Percentiles rank a stretch among this genome's conserved stretches.
Evolutionary conservation across 257 asterid genomes (phyloP).

Genomic region (Solanum medicagineum): DNA sequence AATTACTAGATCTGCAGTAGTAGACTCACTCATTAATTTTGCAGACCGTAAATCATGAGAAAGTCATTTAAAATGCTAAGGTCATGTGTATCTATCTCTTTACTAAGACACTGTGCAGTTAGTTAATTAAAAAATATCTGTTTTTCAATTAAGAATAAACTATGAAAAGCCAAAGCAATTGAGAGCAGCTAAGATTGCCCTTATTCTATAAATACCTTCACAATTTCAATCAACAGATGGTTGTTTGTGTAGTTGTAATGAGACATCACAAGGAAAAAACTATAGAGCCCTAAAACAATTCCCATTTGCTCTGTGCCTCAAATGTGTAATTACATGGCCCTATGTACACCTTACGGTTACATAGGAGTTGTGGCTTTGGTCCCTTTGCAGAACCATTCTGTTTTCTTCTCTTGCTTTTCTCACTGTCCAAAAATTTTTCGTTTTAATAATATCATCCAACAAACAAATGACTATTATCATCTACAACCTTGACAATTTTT

Average conservation of each 20-base stretch:
- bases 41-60: neutral
- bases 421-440: slow-evolving; percentile 21
- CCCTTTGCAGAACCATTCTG: slow-evolving; percentile 2
- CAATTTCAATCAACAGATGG: slow-evolving; percentile 24
- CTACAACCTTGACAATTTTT: slow-evolving; percentile 20
- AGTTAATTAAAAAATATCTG: neutral
- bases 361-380: slow-evolving; percentile 20
- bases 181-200: slow-evolving; percentile 2
- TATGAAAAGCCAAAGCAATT: neutral
- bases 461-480: slow-evolving; percentile 26
- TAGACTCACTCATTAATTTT: neutral
- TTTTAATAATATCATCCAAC: slow-evolving; percentile 18
- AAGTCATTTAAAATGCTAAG: neutral
- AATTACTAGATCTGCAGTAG: neutral
- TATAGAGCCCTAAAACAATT: slow-evolving; percentile 20
- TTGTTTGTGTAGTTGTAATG: slow-evolving; percentile 4
- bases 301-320: slow-evolving; percentile 12
- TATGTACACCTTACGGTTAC: slow-evolving; percentile 65
- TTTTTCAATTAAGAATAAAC: neutral
- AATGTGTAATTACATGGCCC: slow-evolving; percentile 48
- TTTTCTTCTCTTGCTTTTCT: slow-evolving; percentile 15
- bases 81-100: neutral
- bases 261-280: slow-evolving; percentile 22
- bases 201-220: slow-evolving; percentile 25
- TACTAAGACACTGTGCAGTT: neutral